Evolutionary conservation across 2,329 filamentous ascomycete species (phyloP), one percentile per base, ranked within the genome.

Genomic region (Fulvia fulva): DNA sequence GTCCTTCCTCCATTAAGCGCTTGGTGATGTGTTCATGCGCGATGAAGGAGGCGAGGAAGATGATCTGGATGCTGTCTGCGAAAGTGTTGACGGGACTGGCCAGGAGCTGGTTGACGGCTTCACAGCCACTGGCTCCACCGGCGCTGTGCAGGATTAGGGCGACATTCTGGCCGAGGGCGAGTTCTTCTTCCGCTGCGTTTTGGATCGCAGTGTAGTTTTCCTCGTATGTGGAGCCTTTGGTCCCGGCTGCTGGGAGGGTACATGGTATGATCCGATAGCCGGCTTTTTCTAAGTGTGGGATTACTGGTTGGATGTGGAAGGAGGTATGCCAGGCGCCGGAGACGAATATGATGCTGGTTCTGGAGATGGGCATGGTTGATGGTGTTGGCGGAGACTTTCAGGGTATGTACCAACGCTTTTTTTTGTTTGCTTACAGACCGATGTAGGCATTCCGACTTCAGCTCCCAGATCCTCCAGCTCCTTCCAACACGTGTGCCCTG

Each of bases 271-370:
- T 16, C 12, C 34, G 34, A 41, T 41, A 16, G n/a, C 55, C 59
- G 16, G 49, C 37, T 3, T 50, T 44, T 23, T 58, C 30, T 37
- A 58, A 56, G 22, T 58, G 55, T 19, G 59, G 59, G 9, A 54
- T 21, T 2, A 51, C 19, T 19, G 59, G 59, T 25, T 49, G 30
- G 25, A 46, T 51, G 30, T 61, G 59, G 2, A 55, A 52, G 7
- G 51, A 49, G 7, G 56, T 45, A 22, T 61, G 59, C 55, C 55
- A 61, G 22, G 59, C 59, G 19, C 59, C 59, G 6, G 59, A 43
- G 19, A 54, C 43, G 37, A 61, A 55, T 5, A 61, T 28, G 11
- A 61, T 51, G 16, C 34, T 41, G 14, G 28, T 58, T 45, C 51
- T 53, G 7, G 44, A 50, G 4, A 16, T 21, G 14, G 49, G 8